Percentiles rank a stretch among this genome's conserved stretches.
These are phyloP conservation scores for Moniliella sp. DNA, from an alignment of 1,284 basidiomycete genomes.

Conservation along the genomic window DNA sequence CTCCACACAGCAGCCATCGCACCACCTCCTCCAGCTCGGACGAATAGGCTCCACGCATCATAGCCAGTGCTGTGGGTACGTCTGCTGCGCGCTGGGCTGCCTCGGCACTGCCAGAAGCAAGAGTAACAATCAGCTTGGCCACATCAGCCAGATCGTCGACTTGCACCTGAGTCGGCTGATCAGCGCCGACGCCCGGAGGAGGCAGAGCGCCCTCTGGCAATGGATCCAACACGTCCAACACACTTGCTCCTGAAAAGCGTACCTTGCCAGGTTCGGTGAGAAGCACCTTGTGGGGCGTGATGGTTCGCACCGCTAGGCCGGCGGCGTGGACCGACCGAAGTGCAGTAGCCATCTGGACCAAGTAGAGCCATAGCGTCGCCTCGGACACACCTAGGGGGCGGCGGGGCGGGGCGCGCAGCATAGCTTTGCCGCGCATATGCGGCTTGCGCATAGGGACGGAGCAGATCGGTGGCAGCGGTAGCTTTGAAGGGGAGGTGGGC, in stretches of 20 bases:
- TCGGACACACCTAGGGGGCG: too few relatives aligned
- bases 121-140: conserved; percentile 59
- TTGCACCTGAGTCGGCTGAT: conserved; percentile 28
- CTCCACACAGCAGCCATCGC: conserved; percentile 55
- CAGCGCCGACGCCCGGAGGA: conserved; percentile 1
- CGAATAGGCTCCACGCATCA: conserved; percentile 53
- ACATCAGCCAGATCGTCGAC: conserved; percentile 74
- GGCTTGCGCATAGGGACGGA: too few relatives aligned
- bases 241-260: too few relatives aligned
- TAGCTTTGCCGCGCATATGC: too few relatives aligned
- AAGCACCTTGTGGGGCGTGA: conserved; percentile 71
- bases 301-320: conserved; percentile 57
- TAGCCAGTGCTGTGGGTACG: conserved; percentile 45
- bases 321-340: conserved; percentile 65
- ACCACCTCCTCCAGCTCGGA: conserved; percentile 60
- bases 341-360: conserved; percentile 69
- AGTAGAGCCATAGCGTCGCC: conserved; percentile 75
- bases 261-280: conserved; percentile 68
- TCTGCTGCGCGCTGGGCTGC: conserved; percentile 49
- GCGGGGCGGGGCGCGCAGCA: too few relatives aligned
- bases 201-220: background rate
- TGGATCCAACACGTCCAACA: too few relatives aligned
- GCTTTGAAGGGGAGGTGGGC: too few relatives aligned
- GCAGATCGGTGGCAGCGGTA: too few relatives aligned
- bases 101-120: conserved; percentile 49